These are phyloP conservation scores for Sclerotiophoma versabilis DNA, from an alignment of 2,329 filamentous ascomycete genomes.

Conservation along the genomic window DNA sequence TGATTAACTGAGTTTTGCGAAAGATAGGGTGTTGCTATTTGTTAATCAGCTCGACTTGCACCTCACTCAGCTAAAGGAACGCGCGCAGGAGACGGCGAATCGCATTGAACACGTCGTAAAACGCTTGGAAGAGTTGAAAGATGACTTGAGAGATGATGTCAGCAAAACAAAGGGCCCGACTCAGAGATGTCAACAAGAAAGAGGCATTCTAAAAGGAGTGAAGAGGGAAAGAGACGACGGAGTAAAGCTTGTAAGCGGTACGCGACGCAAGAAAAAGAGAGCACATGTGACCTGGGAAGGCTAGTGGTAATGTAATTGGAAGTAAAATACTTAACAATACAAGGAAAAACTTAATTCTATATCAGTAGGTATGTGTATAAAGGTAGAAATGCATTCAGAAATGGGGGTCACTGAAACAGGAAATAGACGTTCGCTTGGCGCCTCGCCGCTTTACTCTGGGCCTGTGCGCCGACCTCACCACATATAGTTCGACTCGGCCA, in stretches of 20 bases:
- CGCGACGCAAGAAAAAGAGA: neutral
- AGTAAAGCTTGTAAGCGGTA: neutral
- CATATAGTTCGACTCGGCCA: too few species aligned
- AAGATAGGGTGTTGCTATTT: neutral
- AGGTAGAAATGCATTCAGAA: too few species aligned
- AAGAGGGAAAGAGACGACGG: neutral
- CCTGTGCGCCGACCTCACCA: too few species aligned
- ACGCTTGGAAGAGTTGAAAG: neutral
- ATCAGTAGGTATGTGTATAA: too few species aligned
- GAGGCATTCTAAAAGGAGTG: conserved; percentile 2
- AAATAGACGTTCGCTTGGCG: too few species aligned
- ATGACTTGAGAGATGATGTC: neutral
- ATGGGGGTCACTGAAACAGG: too few species aligned
- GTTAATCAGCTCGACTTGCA: neutral
- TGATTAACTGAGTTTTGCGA: neutral
- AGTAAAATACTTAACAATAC: too few species aligned
- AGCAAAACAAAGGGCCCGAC: neutral
- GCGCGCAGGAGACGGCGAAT: neutral
- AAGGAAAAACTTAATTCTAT: too few species aligned
- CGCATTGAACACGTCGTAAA: neutral
- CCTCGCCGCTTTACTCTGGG: too few species aligned
- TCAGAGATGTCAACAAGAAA: conserved; percentile 1
- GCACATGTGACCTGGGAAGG: too few species aligned
- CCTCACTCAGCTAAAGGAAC: neutral
- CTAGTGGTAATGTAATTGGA: too few species aligned